phyloP scores from a whole-genome alignment of 257 asterid species.

The Solanum gandarillasii region DNA sequence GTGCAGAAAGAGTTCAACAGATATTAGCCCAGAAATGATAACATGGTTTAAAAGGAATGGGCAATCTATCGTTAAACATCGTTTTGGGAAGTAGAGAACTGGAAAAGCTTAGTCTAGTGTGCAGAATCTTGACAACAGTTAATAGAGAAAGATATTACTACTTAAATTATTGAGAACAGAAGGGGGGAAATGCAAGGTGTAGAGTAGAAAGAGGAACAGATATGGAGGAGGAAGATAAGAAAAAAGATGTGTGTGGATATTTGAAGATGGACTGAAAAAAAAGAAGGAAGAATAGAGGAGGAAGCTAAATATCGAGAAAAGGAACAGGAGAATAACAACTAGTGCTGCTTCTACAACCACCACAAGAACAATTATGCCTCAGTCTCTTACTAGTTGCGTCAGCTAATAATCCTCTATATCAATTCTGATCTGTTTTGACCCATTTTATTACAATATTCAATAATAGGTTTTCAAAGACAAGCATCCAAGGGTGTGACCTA shows the following conservation, averaged over 20 bases:
- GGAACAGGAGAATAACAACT: not conserved
- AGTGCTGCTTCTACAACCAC: not conserved
- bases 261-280: not conserved
- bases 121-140: not conserved
- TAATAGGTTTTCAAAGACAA: not conserved
- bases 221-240: not conserved
- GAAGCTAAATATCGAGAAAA: not conserved
- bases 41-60: not conserved
- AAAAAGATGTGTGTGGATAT: not conserved
- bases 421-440: not conserved
- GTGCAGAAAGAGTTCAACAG: not conserved
- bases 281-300: not conserved
- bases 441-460: not conserved
- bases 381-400: not conserved
- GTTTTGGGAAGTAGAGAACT: not conserved
- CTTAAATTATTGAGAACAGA: not conserved
- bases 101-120: not conserved
- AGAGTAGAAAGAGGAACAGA: not conserved
- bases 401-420: not conserved
- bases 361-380: not conserved
- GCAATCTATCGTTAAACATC: not conserved
- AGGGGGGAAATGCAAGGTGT: not conserved
- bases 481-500: not conserved
- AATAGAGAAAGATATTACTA: not conserved
- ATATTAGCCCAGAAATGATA: not conserved